Conservation (phyloP, 495 filamentous ascomycete species). For the Penicillium desertorum region DNA sequence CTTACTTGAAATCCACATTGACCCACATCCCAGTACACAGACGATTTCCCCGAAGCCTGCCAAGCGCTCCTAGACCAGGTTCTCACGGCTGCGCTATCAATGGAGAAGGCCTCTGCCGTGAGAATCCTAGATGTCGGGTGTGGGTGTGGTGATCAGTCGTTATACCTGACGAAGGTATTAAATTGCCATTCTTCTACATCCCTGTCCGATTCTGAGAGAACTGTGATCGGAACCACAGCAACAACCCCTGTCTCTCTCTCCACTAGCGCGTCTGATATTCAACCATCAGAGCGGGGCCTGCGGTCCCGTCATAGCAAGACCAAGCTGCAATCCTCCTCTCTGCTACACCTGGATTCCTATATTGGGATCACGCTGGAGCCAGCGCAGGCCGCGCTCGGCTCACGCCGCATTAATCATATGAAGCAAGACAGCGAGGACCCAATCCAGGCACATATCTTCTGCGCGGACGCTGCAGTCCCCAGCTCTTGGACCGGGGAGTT, state of each 20-base stretch:
- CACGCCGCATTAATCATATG: constrained; percentile 16
- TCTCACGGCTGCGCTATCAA: constrained; percentile 34
- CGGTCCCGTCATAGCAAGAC: background rate
- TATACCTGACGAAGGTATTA: constrained; percentile 24
- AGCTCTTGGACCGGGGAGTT: constrained; percentile 28
- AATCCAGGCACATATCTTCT: constrained; percentile 27
- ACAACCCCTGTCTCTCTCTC: background rate
- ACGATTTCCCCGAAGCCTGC: constrained; percentile 41
- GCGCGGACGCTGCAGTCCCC: constrained; percentile 36
- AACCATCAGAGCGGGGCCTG: background rate
- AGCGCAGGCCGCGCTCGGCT: constrained; percentile 33
- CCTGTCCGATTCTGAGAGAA: background rate
- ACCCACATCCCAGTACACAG: constrained; percentile 21
- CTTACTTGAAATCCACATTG: background rate
- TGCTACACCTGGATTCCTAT: constrained; percentile 36
- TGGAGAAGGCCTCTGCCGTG: constrained; percentile 17
- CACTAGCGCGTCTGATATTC: background rate
- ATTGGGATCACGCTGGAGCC: constrained; percentile 44
- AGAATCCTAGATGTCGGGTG: constrained; percentile 49
- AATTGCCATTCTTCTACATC: background rate
- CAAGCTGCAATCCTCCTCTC: background rate
- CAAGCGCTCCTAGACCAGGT: constrained; percentile 44
- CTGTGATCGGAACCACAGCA: background rate
- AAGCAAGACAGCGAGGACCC: background rate
- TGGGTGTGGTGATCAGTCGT: constrained; percentile 51